Percentiles rank a stretch among this genome's conserved stretches.
Conservation (phyloP, 1,284 basidiomycete genomes). For the Rhodotorula sp. region DNA sequence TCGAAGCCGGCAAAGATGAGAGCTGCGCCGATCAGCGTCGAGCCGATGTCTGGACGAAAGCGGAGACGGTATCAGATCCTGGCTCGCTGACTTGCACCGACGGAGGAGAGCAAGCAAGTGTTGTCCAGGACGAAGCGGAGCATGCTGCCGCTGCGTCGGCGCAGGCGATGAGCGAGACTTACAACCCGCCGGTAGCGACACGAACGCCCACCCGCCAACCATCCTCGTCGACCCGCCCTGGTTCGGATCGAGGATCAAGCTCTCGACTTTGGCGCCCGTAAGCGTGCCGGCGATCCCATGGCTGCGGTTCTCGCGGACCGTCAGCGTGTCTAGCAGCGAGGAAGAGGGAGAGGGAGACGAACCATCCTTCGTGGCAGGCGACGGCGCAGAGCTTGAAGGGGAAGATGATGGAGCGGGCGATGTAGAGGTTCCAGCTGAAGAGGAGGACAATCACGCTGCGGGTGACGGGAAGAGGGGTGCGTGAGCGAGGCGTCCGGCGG, state of each 20-base stretch:
- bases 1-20: slow-evolving; percentile 36
- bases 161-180: background rate
- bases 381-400: slow-evolving; percentile 30
- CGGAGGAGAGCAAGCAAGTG: background rate
- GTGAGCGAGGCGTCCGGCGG: too few species aligned
- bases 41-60: slow-evolving; percentile 25
- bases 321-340: background rate
- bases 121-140: too few species aligned
- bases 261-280: slow-evolving; percentile 19
- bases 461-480: background rate
- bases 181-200: slow-evolving; percentile 25
- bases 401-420: slow-evolving; percentile 23
- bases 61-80: too few species aligned
- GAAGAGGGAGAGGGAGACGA: background rate
- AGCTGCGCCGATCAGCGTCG: slow-evolving; percentile 23
- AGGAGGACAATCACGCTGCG: slow-evolving; percentile 14
- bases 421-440: slow-evolving; percentile 31
- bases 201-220: slow-evolving; percentile 25
- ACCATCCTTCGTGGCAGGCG: slow-evolving; percentile 4
- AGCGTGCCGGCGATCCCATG: slow-evolving; percentile 19
- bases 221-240: slow-evolving; percentile 27
- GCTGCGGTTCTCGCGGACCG: background rate
- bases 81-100: too few species aligned
- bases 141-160: too few species aligned
- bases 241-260: slow-evolving; percentile 35